Base-by-base conservation (phyloP, 352 stramenopile genomes). In the Aphanomyces cochlioides region DNA sequence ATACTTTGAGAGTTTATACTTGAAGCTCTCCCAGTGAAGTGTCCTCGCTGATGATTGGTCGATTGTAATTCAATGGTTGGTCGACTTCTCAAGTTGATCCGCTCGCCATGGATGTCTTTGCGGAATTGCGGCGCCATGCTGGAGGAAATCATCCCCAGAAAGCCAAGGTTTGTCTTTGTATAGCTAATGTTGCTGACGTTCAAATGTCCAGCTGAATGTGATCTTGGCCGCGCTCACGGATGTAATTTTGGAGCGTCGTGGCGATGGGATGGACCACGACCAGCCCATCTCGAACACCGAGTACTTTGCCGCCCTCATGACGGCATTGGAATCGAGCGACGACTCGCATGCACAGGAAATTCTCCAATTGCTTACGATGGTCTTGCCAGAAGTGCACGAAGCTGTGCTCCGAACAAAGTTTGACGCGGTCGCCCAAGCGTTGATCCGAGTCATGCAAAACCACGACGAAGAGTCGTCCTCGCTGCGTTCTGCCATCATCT, bases 241-340 rank as follows among this genome's bases (percentile, higher is more conserved):
- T 36, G 83, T 95, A 56, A 95, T 95, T 77, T 79, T 85, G 66
- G 87, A 95, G 68, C 85, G 84, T 19, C 84, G 87, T 68, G 19
- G 37, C 8, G 3, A 13, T 45, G 74, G 28, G 43, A 64, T 37
- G 19, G 74, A 75, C 39, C 45, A 47, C 10, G 48, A 53, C 2
- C 19, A 47, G 66, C 72, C 83, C 13, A 85, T 90, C 60, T 89
- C 85, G n/a, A 80, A 79, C 71, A 92, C 85, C 39, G 87, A 95
- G 78, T 95, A 95, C 72, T 95, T 95, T 66, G 87, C 87, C 12
- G 85, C 87, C 66, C 79, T 95, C 64, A 93, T 95, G 87, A 95
- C 87, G 17, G 87, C 84, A 58, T 78, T 95, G 63, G 87, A 95
- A 73, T 83, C 85, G 1, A 83, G 82, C 5, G 78, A 79, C 34